Evolutionary conservation across 2,329 filamentous ascomycete species (phyloP), one percentile per base, ranked within the genome.

Genomic region (Fusarium poae): DNA sequence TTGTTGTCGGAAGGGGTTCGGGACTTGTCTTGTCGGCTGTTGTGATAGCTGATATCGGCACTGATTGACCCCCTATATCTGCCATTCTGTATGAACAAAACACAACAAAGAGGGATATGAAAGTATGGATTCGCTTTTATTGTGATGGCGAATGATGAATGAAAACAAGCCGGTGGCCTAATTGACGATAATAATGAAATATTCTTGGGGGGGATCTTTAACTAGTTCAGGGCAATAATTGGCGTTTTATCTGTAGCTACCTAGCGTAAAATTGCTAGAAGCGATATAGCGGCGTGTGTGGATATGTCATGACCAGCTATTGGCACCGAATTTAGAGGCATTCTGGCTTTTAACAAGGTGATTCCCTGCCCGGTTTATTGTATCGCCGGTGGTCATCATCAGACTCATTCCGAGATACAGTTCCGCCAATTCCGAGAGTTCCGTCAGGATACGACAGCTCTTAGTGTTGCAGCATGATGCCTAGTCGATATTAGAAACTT

Each of bases 171-270:
- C 30, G 42, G n/a, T 15, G 11, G 1, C 20, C 15, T 21, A 7
- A 8, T n/a, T 49, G 21, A 57, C 5, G 27, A 29, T 44, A 43
- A 20, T 20, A 25, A 29, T 21, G 20, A 42, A 57, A 43, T 44
- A 18, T 35, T 16, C 29, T 11, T n/a, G 60, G 30, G 54, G 54
- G 65, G 65, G 65, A 61, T 34, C 57, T 64, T 55, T 69, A 39
- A 35, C 51, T 49, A 20, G 4, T 54, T 64, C 12, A 29, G 42
- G 48, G 45, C 44, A 43, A 43, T 60, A 48, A 27, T 20, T 25
- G 29, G 32, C 43, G 29, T 23, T 13, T 48, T 3, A n/a, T 21
- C 62, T 30, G 32, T 15, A 44, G 16, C 25, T 15, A 44, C 13
- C 25, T 46, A 32, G 65, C 27, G 16, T 53, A 11, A 5, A 20